Percentiles rank a stretch among this genome's conserved stretches.
These are phyloP conservation scores for Oryza glumipatula DNA, from an alignment of 176 grass and related monocot genomes.

Conservation along the genomic window DNA sequence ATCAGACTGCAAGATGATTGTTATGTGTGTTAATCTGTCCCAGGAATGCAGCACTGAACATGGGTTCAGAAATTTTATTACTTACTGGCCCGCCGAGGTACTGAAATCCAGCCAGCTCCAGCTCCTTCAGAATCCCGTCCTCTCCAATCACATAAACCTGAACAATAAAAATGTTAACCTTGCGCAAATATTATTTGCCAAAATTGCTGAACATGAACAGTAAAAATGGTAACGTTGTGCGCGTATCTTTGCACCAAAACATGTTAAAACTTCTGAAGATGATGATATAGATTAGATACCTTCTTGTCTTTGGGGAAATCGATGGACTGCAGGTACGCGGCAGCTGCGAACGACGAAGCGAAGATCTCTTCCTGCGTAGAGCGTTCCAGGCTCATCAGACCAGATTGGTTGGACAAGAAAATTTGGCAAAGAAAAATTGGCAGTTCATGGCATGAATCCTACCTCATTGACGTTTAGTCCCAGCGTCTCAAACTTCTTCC, in stretches of 20 bases:
- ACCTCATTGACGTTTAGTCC: slow-evolving; percentile 82
- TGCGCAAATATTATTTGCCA: background rate
- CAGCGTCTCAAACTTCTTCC: slow-evolving; percentile 89
- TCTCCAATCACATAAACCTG: slow-evolving; percentile 99
- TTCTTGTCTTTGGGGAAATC: slow-evolving; percentile 95
- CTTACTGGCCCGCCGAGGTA: slow-evolving; percentile 86
- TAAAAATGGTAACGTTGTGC: background rate
- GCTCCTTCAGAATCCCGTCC: slow-evolving; percentile 91
- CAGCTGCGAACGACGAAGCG: slow-evolving; percentile 93
- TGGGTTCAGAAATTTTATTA: background rate
- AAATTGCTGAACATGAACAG: slow-evolving; percentile 53
- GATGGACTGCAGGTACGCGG: slow-evolving; percentile 90
- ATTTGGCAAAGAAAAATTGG: background rate
- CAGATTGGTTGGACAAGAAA: slow-evolving; percentile 1
- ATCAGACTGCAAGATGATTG: slow-evolving; percentile 50
- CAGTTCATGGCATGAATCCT: background rate
- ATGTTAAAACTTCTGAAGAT: background rate
- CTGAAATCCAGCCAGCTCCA: slow-evolving; percentile 88
- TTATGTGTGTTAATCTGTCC: slow-evolving; percentile 13
- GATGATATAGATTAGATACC: slow-evolving; percentile 35
- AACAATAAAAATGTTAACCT: background rate
- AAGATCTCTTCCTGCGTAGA: slow-evolving; percentile 90
- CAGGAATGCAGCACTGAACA: background rate
- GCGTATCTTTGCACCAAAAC: background rate
- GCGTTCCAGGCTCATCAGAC: background rate